Evolutionary conservation across 352 stramenopile species (phyloP).

Genomic region (Globisporangium polare): DNA sequence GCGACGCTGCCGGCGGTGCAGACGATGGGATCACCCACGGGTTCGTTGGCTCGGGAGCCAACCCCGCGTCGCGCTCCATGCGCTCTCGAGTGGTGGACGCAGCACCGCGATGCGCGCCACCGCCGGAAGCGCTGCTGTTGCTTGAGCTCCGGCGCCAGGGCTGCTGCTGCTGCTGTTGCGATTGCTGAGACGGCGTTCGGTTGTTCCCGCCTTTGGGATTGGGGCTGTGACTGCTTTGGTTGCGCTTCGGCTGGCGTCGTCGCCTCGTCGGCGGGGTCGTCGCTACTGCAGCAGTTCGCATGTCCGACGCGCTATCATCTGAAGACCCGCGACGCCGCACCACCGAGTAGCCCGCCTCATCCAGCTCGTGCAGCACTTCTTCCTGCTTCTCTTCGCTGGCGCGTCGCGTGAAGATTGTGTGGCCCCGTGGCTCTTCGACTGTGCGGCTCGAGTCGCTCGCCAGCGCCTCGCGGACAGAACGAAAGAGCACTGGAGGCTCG

Average conservation of each 20-base stretch:
- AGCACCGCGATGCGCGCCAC: background rate
- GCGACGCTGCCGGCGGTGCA: background rate
- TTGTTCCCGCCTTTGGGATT: background rate
- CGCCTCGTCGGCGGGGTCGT: background rate
- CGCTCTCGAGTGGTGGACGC: slow-evolving; percentile 15
- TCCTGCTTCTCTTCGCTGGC: slow-evolving; percentile 7
- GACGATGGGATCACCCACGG: background rate
- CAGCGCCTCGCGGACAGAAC: slow-evolving; percentile 42
- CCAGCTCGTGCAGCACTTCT: slow-evolving; percentile 16
- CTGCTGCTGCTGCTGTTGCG: slow-evolving; percentile 8
- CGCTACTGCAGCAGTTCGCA: background rate
- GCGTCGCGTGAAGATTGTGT: slow-evolving; percentile 29
- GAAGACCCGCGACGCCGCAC: slow-evolving; percentile 29
- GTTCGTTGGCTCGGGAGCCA: background rate
- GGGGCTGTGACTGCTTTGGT: slow-evolving; percentile 4
- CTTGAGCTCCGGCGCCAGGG: slow-evolving; percentile 3
- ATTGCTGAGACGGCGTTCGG: background rate
- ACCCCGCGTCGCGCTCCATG: slow-evolving; percentile 9
- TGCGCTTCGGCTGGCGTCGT: slow-evolving; percentile 7
- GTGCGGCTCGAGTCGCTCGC: slow-evolving; percentile 24
- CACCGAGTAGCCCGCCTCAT: slow-evolving; percentile 53
- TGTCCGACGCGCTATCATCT: slow-evolving; percentile 4
- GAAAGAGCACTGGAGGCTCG: slow-evolving; percentile 22
- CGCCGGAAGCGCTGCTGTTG: background rate
- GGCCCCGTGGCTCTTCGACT: slow-evolving; percentile 28